phyloP scores from a whole-genome alignment of 495 filamentous ascomycete species.

The Eremomyces bilateralis region DNA sequence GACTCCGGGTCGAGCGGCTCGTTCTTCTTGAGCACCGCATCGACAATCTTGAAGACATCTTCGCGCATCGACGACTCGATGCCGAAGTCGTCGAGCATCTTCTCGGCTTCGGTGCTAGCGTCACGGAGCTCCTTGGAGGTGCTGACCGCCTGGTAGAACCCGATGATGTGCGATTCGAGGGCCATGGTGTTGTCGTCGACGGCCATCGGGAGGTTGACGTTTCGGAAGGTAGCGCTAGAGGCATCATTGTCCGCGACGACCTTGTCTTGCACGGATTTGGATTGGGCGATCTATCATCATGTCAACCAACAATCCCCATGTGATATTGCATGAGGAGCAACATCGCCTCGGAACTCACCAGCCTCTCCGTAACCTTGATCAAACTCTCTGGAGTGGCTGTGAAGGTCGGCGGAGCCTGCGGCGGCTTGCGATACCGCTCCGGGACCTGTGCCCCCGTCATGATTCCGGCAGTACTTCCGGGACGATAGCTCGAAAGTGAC shows the following conservation, averaged over 20 bases:
- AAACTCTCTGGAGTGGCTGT: constrained; percentile 60
- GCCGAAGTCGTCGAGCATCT: constrained; percentile 42
- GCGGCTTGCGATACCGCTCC: constrained; percentile 43
- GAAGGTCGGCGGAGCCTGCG: constrained; percentile 70
- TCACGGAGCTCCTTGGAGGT: constrained; percentile 23
- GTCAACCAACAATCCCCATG: background rate
- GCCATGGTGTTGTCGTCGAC: constrained; percentile 23
- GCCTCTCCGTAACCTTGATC: constrained; percentile 48
- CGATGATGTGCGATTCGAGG: constrained; percentile 21
- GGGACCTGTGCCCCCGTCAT: constrained; percentile 35
- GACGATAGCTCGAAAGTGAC: constrained; percentile 1
- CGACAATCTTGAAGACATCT: constrained; percentile 41
- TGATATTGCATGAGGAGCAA: background rate
- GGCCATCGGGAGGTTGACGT: constrained; percentile 23
- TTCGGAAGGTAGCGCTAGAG: constrained; percentile 26
- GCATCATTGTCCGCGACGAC: constrained; percentile 46
- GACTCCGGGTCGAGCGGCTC: constrained; percentile 43
- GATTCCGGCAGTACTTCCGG: background rate
- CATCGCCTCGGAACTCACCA: constrained; percentile 16
- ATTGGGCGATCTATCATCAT: constrained; percentile 30
- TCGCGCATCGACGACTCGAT: constrained; percentile 48
- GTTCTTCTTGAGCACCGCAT: constrained; percentile 34
- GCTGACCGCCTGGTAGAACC: constrained; percentile 27
- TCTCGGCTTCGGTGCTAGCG: constrained; percentile 45
- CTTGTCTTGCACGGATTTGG: constrained; percentile 48